These are phyloP conservation scores for Ceratobasidium papillatum DNA, from an alignment of 1,284 basidiomycete species.

Conservation along the genomic window DNA sequence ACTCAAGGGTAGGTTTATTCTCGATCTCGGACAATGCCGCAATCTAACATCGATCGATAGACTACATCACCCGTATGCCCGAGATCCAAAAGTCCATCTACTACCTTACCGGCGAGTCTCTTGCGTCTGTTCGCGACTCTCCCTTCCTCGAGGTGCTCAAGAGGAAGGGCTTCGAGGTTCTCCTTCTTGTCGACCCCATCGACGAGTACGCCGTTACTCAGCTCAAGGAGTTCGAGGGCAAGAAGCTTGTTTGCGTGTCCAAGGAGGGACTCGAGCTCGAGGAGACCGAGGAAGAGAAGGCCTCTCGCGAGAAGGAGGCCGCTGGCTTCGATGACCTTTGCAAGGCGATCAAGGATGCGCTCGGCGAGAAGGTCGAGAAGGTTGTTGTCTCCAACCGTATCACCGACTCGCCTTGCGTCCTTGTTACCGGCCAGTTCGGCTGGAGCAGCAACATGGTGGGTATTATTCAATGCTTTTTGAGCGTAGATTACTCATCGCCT, in stretches of 20 bases:
- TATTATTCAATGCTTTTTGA: conserved; percentile 37
- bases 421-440: conserved; percentile 98
- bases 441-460: conserved; percentile 98
- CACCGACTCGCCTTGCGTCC: conserved; percentile 93
- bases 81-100: conserved; percentile 99
- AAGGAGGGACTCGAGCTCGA: conserved; percentile 99
- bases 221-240: conserved; percentile 99
- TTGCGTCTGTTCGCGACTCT: conserved; percentile 90
- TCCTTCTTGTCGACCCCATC: conserved; percentile 97
- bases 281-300: conserved; percentile 99
- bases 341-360: conserved; percentile 96
- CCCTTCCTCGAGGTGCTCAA: conserved; percentile 99
- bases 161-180: conserved; percentile 99
- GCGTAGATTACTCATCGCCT: conserved; percentile 15
- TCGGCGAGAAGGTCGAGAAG: conserved; percentile 99
- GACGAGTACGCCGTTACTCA: conserved; percentile 98
- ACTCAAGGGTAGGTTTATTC: conserved; percentile 77
- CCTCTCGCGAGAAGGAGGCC: conserved; percentile 85
- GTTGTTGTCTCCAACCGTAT: conserved; percentile 99
- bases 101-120: conserved; percentile 99
- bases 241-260: conserved; percentile 97
- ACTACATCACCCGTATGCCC: conserved; percentile 99
- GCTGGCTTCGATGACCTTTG: conserved; percentile 89
- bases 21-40: neutral
- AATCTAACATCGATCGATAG: conserved; percentile 55